Evolutionary conservation across 495 filamentous ascomycete species (phyloP).

Genomic region (Penicillium malachiteum): DNA sequence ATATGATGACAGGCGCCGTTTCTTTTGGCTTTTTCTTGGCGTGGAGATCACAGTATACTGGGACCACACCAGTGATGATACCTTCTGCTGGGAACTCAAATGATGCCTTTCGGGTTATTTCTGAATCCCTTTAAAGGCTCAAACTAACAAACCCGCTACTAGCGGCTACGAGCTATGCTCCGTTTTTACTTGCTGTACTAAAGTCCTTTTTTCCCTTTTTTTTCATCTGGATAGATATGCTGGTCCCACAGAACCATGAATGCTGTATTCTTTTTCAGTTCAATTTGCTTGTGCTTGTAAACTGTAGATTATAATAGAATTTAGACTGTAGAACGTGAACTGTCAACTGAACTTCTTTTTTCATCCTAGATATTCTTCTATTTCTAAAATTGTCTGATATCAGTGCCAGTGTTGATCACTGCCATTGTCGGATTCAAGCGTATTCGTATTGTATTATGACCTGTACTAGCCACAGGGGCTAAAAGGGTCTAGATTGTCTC

Average conservation of each 20-base stretch:
- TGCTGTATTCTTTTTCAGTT: background rate
- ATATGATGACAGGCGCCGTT: background rate
- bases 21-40: background rate
- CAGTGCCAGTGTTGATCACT: too few species aligned
- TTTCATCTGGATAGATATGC: conserved; percentile 8
- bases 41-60: background rate
- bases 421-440: background rate
- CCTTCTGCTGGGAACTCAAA: background rate
- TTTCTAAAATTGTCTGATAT: too few species aligned
- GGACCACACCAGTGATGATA: background rate
- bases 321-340: background rate
- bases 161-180: conserved; percentile 24
- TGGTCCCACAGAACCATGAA: conserved; percentile 3
- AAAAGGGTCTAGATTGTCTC: conserved; percentile 24
- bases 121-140: background rate
- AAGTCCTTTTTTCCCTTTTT: background rate
- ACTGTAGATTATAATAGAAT: background rate
- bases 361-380: too few species aligned
- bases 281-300: background rate
- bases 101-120: background rate
- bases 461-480: conserved; percentile 3
- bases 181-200: conserved; percentile 17
- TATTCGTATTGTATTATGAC: conserved; percentile 1
- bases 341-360: background rate
- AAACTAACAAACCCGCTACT: conserved; percentile 10